Evolutionary conservation across 2,329 filamentous ascomycete species (phyloP).

Genomic region (Leptosphaerulina australis): DNA sequence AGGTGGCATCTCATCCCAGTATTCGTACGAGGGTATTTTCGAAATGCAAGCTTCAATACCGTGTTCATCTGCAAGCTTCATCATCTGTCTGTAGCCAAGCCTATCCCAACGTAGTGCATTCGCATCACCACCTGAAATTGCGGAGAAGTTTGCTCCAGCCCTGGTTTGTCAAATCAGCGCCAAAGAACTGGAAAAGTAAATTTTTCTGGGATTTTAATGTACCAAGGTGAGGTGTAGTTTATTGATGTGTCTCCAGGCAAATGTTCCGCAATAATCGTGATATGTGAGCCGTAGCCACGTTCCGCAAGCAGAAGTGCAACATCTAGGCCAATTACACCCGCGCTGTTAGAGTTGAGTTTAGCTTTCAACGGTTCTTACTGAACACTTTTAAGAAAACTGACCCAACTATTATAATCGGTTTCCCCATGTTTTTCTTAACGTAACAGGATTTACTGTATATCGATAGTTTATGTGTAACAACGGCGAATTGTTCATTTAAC

Average conservation of each 20-base stretch:
- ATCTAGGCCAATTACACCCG: too few species aligned
- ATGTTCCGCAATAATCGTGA: constrained; percentile 24
- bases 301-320: constrained; percentile 26
- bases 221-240: constrained; percentile 31
- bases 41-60: constrained; percentile 20
- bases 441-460: neutral
- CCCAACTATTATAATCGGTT: constrained; percentile 24
- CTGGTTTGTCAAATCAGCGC: constrained; percentile 1
- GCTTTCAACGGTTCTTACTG: constrained; percentile 23
- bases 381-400: neutral
- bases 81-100: constrained; percentile 23
- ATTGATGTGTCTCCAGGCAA: constrained; percentile 28
- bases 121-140: constrained; percentile 25
- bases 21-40: constrained; percentile 23
- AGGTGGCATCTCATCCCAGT: constrained; percentile 25
- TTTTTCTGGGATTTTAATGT: neutral
- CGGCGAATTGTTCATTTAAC: too few species aligned
- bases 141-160: constrained; percentile 28
- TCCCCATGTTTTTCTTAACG: constrained; percentile 9
- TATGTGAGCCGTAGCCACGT: constrained; percentile 19
- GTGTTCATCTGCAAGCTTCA: constrained; percentile 23
- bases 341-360: too few species aligned
- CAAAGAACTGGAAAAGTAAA: neutral
- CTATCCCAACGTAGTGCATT: constrained; percentile 29
- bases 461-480: too few species aligned